These are phyloP conservation scores for Cyberlindnera maclurae DNA, from an alignment of 805 yeast genomes.

Conservation along the genomic window DNA sequence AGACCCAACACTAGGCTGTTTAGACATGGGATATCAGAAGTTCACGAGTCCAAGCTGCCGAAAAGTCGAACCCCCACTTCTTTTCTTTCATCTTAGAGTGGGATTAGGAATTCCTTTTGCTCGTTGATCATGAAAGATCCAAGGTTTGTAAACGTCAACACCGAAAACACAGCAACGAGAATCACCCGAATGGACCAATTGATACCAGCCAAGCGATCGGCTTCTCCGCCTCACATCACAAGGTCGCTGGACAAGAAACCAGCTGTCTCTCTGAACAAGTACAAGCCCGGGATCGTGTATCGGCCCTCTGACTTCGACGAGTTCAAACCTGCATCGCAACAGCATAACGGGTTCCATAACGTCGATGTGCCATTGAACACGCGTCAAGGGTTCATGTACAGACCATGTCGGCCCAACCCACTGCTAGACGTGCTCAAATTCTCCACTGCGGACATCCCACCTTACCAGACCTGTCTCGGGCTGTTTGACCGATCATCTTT, in stretches of 20 bases:
- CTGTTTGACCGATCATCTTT: constrained; percentile 67
- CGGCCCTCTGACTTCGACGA: constrained; percentile 15
- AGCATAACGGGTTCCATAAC: constrained; percentile 28
- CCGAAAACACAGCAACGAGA: too few species aligned
- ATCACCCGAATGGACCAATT: neutral
- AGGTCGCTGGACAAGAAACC: constrained; percentile 3
- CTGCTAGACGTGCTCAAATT: constrained; percentile 50
- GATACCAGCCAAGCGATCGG: constrained; percentile 1
- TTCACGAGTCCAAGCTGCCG: too few species aligned
- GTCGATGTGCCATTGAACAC: constrained; percentile 77
- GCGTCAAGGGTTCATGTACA: constrained; percentile 72
- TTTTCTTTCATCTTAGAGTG: too few species aligned
- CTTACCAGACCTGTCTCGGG: constrained; percentile 48
- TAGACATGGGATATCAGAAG: too few species aligned
- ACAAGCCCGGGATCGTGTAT: constrained; percentile 19
- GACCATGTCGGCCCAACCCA: constrained; percentile 70
- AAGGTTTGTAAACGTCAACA: too few species aligned
- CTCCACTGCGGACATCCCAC: constrained; percentile 68
- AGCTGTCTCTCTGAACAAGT: constrained; percentile 13
- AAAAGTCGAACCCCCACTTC: too few species aligned
- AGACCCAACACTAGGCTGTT: too few species aligned
- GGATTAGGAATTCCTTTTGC: too few species aligned
- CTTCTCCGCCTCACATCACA: neutral
- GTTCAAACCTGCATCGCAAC: constrained; percentile 6
- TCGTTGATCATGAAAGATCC: too few species aligned